A percentile compares a stretch with the other conserved stretches of the same genome.
Evolutionary conservation across 192 early-diverging fungal species (phyloP).

Genomic region (Polychytrium aggregatum): DNA sequence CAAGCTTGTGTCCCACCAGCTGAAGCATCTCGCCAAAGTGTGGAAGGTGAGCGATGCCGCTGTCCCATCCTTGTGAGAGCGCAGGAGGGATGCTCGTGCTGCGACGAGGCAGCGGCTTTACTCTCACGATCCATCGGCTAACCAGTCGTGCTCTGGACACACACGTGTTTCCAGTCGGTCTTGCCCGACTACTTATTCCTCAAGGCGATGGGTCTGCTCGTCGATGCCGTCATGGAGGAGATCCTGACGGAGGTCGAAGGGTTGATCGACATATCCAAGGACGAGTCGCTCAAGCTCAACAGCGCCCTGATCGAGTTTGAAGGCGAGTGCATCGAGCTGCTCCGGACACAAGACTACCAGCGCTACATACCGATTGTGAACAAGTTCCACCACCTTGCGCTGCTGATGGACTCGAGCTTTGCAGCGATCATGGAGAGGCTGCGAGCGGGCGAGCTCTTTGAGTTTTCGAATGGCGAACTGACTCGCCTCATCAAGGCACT

Average conservation of each 20-base stretch:
- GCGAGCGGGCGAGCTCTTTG: conserved; percentile 14
- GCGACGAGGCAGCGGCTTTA: too few relatives aligned
- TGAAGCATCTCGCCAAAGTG: conserved; percentile 28
- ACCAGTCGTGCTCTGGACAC: too few relatives aligned
- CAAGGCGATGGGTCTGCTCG: conserved; percentile 8
- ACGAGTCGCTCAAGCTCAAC: conserved; percentile 24
- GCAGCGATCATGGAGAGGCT: conserved; percentile 27
- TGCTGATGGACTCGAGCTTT: conserved; percentile 22
- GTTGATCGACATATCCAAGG: conserved; percentile 28
- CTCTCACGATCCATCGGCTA: too few relatives aligned
- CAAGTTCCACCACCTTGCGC: background rate
- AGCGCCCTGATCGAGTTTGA: conserved; percentile 8
- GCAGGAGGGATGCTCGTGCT: background rate
- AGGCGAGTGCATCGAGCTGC: too few relatives aligned
- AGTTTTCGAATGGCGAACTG: conserved; percentile 21
- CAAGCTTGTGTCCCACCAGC: conserved; percentile 31
- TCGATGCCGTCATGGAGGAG: conserved; percentile 6
- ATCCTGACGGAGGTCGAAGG: conserved; percentile 9
- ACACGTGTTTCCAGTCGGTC: conserved; percentile 7
- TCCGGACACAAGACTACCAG: background rate
- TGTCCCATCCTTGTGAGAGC: background rate
- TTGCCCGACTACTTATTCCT: conserved; percentile 7
- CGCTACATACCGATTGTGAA: conserved; percentile 4
- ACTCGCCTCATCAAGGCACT: conserved; percentile 25
- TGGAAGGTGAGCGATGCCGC: conserved; percentile 34